A percentile compares a stretch with the other conserved stretches of the same genome.
These are phyloP conservation scores for Tuber umbilicatum DNA, from an alignment of 495 filamentous ascomycete species.

Conservation along the genomic window DNA sequence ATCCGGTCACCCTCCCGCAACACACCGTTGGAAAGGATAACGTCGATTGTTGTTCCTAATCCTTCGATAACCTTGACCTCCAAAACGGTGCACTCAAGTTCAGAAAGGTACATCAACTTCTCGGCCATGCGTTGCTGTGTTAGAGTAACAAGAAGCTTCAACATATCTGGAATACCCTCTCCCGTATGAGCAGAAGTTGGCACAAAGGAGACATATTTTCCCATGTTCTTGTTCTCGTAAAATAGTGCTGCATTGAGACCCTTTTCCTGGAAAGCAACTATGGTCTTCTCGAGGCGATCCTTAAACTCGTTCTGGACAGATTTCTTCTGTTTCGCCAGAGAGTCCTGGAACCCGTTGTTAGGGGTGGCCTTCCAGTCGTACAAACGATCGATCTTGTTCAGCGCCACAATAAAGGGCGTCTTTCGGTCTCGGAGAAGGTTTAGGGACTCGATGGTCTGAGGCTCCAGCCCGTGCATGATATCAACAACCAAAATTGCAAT, in stretches of 20 bases:
- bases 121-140: conserved; percentile 98
- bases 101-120: conserved; percentile 94
- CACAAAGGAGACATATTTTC: conserved; percentile 84
- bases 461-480: conserved; percentile 99
- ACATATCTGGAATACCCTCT: conserved; percentile 98
- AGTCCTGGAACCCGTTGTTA: conserved; percentile 96
- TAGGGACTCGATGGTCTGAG: conserved; percentile 97
- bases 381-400: conserved; percentile 99
- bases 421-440: conserved; percentile 82
- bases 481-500: conserved; percentile 99
- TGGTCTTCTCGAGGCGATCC: conserved; percentile 82
- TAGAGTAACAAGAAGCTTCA: conserved; percentile 85
- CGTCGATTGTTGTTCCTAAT: conserved; percentile 97
- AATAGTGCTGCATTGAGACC: conserved; percentile 96
- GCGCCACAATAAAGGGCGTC: conserved; percentile 96
- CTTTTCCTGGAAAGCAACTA: conserved; percentile 88
- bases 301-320: conserved; percentile 91
- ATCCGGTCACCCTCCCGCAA: conserved; percentile 91
- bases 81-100: conserved; percentile 94
- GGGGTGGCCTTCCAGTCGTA: conserved; percentile 97
- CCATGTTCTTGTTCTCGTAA: conserved; percentile 97
- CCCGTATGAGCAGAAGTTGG: conserved; percentile 96
- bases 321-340: conserved; percentile 82
- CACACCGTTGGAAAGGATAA: conserved; percentile 92
- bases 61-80: conserved; percentile 99